phyloP scores from a whole-genome alignment of 805 yeast species.

The Lipomyces orientalis region DNA sequence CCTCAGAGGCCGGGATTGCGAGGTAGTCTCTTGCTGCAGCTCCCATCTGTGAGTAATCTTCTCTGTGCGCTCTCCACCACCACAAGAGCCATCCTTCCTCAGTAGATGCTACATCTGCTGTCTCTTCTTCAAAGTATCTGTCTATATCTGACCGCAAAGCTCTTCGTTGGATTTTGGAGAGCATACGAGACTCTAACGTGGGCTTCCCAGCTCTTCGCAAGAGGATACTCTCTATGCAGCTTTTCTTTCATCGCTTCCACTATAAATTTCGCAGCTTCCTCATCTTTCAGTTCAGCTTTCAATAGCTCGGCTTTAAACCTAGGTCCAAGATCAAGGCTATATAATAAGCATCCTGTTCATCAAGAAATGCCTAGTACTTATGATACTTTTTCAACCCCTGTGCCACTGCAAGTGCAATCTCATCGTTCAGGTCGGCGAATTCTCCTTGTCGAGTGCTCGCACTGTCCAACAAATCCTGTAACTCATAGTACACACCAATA shows the following conservation, averaged over 20 bases:
- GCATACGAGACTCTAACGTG: not conserved
- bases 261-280: not conserved
- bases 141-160: slow-evolving; percentile 2
- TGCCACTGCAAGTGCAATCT: not conserved
- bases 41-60: not conserved
- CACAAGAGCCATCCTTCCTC: slow-evolving; percentile 3
- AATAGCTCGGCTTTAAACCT: not conserved
- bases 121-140: not conserved
- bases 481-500: not conserved
- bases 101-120: slow-evolving; percentile 5
- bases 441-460: not conserved
- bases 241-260: slow-evolving; percentile 2
- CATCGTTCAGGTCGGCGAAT: not conserved
- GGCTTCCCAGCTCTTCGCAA: not conserved
- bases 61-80: not conserved
- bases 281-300: not conserved
- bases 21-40: slow-evolving; percentile 1
- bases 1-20: slow-evolving; percentile 3
- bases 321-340: slow-evolving; percentile 1
- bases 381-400: slow-evolving; percentile 1
- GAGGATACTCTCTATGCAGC: slow-evolving; percentile 9
- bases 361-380: not conserved
- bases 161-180: not conserved
- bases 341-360: slow-evolving; percentile 4
- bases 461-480: not conserved